phyloP scores from a whole-genome alignment of 139 green algal genomes.

The Chlorella ohadii region DNA sequence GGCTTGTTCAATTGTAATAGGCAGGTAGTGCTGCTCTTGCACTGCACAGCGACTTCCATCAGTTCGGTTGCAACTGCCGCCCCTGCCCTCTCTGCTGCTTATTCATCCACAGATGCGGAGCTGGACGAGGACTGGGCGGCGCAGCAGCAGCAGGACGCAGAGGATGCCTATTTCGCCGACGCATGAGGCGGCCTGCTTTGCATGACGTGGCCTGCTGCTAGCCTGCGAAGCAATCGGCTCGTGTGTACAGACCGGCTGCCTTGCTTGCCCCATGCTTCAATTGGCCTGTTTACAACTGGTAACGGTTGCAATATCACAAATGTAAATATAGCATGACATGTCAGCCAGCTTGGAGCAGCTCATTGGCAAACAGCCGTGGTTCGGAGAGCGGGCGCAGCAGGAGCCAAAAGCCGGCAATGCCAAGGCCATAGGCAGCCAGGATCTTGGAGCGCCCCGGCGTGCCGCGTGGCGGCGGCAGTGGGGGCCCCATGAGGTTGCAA shows the following conservation, averaged over 20 bases:
- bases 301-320: no score
- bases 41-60: no score
- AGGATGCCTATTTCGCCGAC: conserved; percentile 76
- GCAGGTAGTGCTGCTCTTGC: not conserved
- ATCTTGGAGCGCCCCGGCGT: not conserved
- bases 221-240: no score
- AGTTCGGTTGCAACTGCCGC: no score
- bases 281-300: no score
- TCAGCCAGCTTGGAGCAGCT: no score
- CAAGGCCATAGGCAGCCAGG: not conserved
- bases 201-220: no score
- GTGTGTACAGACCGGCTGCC: no score
- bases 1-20: no score
- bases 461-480: conserved; percentile 36
- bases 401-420: conserved; percentile 24
- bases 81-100: not conserved
- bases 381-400: conserved; percentile 36
- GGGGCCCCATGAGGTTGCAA: conserved; percentile 84
- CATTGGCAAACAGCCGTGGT: not conserved
- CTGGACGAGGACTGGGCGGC: conserved; percentile 67
- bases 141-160: conserved; percentile 60
- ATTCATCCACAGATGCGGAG: conserved; percentile 25
- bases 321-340: no score
- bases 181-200: not conserved
- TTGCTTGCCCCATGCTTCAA: no score